These are phyloP conservation scores for Elsinoe perseae DNA, from an alignment of 2,329 filamentous ascomycete genomes.

Conservation along the genomic window DNA sequence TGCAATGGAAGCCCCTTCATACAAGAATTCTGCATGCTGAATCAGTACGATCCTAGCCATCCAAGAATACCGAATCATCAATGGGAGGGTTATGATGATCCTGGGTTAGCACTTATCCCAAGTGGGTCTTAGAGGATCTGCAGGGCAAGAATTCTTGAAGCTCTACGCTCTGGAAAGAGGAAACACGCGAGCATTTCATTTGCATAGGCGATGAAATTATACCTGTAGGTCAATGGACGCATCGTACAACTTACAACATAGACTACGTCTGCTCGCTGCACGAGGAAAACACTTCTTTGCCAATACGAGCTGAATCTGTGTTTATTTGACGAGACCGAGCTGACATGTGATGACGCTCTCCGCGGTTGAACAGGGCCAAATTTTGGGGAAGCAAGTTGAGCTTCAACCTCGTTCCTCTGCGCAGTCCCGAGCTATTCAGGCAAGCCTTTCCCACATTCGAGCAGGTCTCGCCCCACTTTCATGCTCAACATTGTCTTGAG, in stretches of 20 bases:
- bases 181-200: not conserved
- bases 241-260: no score
- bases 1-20: not conserved
- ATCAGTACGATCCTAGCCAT: no score
- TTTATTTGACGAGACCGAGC: not conserved
- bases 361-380: not conserved
- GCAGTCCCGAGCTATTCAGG: not conserved
- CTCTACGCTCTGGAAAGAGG: no score
- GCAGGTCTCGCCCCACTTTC: not conserved
- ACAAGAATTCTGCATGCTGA: no score
- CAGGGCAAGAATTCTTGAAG: no score
- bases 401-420: constrained; percentile 2
- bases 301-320: not conserved
- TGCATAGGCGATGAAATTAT: not conserved
- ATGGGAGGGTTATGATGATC: not conserved
- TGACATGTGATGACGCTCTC: constrained; percentile 7
- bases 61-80: no score
- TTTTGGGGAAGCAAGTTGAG: constrained; percentile 14
- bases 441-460: not conserved
- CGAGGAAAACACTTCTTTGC: not conserved
- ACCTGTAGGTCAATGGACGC: no score
- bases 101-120: no score
- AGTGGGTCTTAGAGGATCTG: no score
- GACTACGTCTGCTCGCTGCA: no score
- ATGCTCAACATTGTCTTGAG: not conserved